phyloP scores from a whole-genome alignment of 2,329 filamentous ascomycete species.

The Chrysosporium queenslandicum region DNA sequence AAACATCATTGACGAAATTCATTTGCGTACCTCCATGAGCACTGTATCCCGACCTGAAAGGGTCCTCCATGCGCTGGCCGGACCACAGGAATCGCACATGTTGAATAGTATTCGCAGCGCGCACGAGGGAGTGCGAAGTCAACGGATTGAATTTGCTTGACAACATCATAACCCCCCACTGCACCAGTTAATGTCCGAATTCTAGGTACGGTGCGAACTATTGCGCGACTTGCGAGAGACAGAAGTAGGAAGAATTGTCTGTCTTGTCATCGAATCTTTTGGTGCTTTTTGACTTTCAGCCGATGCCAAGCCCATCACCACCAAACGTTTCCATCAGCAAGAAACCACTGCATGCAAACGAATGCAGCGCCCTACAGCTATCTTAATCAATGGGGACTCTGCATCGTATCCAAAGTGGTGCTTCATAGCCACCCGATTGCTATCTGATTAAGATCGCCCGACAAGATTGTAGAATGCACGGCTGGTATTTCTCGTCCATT shows the following conservation, averaged over 20 bases:
- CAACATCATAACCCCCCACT: too few relatives aligned
- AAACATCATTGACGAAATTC: too few relatives aligned
- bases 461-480: slow-evolving; percentile 10
- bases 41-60: slow-evolving; percentile 4
- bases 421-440: too few relatives aligned
- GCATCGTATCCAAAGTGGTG: background rate
- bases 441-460: background rate
- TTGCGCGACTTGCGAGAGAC: background rate
- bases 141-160: slow-evolving; percentile 8
- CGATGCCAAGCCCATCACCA: slow-evolving; percentile 9
- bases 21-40: background rate
- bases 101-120: slow-evolving; percentile 5
- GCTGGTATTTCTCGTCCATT: slow-evolving; percentile 1
- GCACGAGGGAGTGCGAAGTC: background rate
- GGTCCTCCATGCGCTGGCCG: background rate
- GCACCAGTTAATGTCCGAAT: too few relatives aligned
- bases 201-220: background rate
- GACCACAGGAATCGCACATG: slow-evolving; percentile 1
- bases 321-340: background rate
- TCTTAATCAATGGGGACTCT: background rate
- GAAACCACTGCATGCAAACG: background rate
- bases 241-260: background rate
- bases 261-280: background rate
- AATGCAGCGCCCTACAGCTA: background rate
- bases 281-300: slow-evolving; percentile 1